Evolutionary conservation across 169 alveolate species (phyloP).

Genomic region (Plasmodium gaboni): DNA sequence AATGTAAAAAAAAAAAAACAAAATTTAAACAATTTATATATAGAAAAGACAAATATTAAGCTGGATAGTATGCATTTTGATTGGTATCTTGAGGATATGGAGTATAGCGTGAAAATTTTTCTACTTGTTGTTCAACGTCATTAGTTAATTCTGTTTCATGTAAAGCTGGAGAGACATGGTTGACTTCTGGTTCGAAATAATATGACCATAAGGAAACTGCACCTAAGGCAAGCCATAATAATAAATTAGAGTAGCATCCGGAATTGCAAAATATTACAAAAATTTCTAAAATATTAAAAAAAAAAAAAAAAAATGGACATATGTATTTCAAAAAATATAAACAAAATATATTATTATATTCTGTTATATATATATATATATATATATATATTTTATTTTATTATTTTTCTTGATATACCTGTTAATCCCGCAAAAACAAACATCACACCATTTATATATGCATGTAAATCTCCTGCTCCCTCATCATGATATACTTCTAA

Average conservation of each 20-base stretch:
- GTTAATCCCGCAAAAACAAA: constrained; percentile 88
- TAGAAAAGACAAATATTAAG: constrained; percentile 34
- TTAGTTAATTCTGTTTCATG: constrained; percentile 94
- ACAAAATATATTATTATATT: background rate
- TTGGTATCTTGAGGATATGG: constrained; percentile 78
- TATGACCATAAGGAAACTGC: constrained; percentile 93
- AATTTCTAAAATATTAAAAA: constrained; percentile 77
- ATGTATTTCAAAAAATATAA: background rate
- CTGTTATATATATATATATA: background rate
- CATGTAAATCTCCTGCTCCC: constrained; percentile 95
- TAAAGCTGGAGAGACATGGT: constrained; percentile 93
- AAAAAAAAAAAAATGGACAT: constrained; percentile 16
- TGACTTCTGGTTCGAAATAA: constrained; percentile 93
- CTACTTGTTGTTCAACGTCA: constrained; percentile 95
- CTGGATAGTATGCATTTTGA: constrained; percentile 76
- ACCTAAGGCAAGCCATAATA: constrained; percentile 88
- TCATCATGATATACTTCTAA: constrained; percentile 94
- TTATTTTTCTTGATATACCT: constrained; percentile 78
- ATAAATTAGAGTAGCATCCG: constrained; percentile 81
- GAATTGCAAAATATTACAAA: constrained; percentile 83
- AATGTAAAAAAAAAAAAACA: constrained; percentile 14
- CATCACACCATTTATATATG: constrained; percentile 91
- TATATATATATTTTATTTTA: background rate
- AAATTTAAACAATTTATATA: constrained; percentile 59
- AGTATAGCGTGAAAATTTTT: constrained; percentile 90